These are phyloP conservation scores for Cryptosporidium andersoni DNA, from an alignment of 169 alveolate species.

Conservation along the genomic window DNA sequence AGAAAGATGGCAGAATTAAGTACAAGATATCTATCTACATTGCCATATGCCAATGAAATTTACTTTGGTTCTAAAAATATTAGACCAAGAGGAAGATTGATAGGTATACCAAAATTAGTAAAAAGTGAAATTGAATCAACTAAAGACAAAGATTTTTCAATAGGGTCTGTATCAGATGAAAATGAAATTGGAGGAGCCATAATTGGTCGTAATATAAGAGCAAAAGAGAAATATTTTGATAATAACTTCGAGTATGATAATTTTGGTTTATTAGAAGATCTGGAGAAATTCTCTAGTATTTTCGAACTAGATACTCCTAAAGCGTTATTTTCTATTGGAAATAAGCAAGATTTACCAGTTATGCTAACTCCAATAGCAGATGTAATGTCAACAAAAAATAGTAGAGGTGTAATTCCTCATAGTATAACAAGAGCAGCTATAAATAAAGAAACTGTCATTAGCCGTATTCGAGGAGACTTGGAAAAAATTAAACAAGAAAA, in stretches of 20 bases:
- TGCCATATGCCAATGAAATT: conserved; percentile 59
- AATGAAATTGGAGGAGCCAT: conserved; percentile 17
- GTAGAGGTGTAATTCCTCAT: conserved; percentile 30
- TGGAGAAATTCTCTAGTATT: conserved; percentile 9
- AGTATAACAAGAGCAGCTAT: conserved; percentile 57
- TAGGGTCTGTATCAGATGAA: not conserved
- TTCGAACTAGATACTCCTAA: conserved; percentile 45
- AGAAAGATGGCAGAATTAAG: conserved; percentile 47
- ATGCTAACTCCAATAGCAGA: not conserved
- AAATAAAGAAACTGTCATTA: conserved; percentile 14
- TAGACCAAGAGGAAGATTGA: conserved; percentile 14
- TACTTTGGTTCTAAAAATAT: not conserved
- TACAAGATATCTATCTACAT: conserved; percentile 29
- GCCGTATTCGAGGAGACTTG: conserved; percentile 11
- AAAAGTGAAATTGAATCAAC: not conserved
- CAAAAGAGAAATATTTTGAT: conserved; percentile 56
- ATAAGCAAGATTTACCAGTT: not conserved
- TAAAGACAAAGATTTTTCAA: not conserved
- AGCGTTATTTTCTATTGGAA: conserved; percentile 19
- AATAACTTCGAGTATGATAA: conserved; percentile 6
- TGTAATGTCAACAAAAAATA: not conserved
- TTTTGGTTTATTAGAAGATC: not conserved
- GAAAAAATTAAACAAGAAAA: not conserved
- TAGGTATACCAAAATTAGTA: conserved; percentile 47
- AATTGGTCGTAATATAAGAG: conserved; percentile 45